phyloP scores from a whole-genome alignment of 495 filamentous ascomycete species.

The Neurospora cerealis region DNA sequence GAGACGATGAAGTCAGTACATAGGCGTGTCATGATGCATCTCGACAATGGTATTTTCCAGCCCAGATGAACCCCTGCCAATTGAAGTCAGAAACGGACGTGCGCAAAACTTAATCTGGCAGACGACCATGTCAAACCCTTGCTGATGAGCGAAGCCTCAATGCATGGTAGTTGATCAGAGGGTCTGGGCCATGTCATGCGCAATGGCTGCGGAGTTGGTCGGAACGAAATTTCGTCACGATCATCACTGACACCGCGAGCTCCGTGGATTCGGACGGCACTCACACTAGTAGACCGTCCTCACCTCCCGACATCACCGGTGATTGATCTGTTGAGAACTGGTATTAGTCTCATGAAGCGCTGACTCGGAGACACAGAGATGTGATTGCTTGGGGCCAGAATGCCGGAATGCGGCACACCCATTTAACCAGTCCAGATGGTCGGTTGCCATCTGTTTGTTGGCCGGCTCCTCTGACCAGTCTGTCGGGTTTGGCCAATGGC shows the following conservation, averaged over 20 bases:
- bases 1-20: neutral
- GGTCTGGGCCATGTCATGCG: conserved; percentile 21
- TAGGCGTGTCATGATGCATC: neutral
- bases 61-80: neutral
- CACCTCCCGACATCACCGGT: neutral
- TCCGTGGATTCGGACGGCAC: neutral
- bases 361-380: conserved; percentile 9
- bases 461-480: neutral
- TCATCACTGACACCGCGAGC: neutral
- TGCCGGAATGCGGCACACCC: neutral
- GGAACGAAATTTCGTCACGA: conserved; percentile 9
- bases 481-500: neutral
- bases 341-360: conserved; percentile 10
- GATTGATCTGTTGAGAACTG: neutral
- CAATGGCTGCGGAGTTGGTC: conserved; percentile 2
- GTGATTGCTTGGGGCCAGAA: conserved; percentile 1
- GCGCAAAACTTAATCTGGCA: conserved; percentile 57
- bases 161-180: conserved; percentile 16
- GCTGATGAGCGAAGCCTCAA: conserved; percentile 11
- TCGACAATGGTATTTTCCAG: neutral
- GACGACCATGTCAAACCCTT: conserved; percentile 20
- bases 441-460: neutral
- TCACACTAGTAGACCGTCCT: neutral
- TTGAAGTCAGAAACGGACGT: conserved; percentile 13
- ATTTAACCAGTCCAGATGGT: neutral